Evolutionary conservation across 2,329 filamentous ascomycete species (phyloP).

Genomic region (Ceratocystiopsis sp.): DNA sequence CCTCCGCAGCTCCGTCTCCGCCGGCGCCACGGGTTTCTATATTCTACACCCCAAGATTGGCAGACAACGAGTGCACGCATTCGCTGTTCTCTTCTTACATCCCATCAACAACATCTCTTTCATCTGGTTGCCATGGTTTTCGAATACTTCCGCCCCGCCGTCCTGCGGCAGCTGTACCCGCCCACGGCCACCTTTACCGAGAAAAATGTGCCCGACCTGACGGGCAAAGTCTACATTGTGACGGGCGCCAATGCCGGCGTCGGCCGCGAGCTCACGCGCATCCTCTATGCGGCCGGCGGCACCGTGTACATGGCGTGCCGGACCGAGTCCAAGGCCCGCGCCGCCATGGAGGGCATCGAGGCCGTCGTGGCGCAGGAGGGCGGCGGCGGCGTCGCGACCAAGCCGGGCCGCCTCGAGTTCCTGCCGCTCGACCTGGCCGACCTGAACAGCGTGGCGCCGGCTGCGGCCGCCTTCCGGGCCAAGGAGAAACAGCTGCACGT

Average conservation of each 20-base stretch:
- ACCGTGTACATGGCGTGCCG: conserved; percentile 34
- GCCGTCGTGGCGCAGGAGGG: conserved; percentile 10
- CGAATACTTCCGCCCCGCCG: background rate
- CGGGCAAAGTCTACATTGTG: conserved; percentile 26
- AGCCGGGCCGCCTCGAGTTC: conserved; percentile 15
- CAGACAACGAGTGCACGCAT: no score
- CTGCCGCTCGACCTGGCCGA: conserved; percentile 17
- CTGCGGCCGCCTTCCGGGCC: conserved; percentile 11
- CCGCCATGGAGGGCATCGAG: conserved; percentile 24
- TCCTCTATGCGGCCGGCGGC: conserved; percentile 32
- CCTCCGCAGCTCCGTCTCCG: no score
- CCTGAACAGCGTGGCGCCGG: conserved; percentile 12
- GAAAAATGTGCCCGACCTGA: conserved; percentile 14
- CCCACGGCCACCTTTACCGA: conserved; percentile 16
- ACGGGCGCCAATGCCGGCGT: conserved; percentile 21
- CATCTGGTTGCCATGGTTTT: background rate
- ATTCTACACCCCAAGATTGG: no score
- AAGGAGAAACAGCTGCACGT: conserved; percentile 17
- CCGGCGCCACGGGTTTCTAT: no score
- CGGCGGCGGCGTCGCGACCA: no score
- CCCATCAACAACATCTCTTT: background rate
- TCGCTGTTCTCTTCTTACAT: no score
- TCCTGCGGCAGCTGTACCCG: conserved; percentile 11
- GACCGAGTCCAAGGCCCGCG: conserved; percentile 20
- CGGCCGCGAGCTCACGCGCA: conserved; percentile 28